Evolutionary conservation across 306 rosid genomes (phyloP).

Genomic region (Canavalia gladiata): DNA sequence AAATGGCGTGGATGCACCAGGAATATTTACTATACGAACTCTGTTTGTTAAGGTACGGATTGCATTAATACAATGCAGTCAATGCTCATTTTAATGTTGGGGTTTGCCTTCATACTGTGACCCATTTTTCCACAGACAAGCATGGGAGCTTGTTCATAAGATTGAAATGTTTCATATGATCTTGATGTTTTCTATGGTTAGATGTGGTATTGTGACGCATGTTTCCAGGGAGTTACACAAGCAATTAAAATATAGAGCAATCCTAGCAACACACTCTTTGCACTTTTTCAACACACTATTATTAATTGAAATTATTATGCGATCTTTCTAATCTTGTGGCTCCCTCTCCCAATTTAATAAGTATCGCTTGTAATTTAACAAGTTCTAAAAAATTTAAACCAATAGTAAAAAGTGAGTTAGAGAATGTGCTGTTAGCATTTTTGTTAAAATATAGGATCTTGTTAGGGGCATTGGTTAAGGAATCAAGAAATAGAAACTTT

Average conservation of each 20-base stretch:
- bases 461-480: no score
- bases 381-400: neutral
- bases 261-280: neutral
- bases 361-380: neutral
- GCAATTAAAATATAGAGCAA: neutral
- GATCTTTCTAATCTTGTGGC: neutral
- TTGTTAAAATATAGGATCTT: neutral
- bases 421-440: neutral
- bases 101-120: neutral
- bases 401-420: neutral
- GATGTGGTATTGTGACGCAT: neutral
- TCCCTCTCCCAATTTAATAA: neutral
- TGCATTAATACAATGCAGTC: neutral
- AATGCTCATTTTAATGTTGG: neutral
- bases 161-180: slow-evolving; percentile 2
- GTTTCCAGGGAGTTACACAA: slow-evolving; percentile 8
- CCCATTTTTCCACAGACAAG: slow-evolving; percentile 13
- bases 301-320: neutral
- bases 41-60: slow-evolving; percentile 78
- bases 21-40: slow-evolving; percentile 68
- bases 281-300: neutral
- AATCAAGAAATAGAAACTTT: no score
- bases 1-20: slow-evolving; percentile 95
- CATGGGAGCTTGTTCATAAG: neutral
- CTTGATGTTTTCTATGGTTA: slow-evolving; percentile 1